Evolutionary conservation across 2,329 filamentous ascomycete species (phyloP).

Genomic region (Herpomyces periplanetae): DNA sequence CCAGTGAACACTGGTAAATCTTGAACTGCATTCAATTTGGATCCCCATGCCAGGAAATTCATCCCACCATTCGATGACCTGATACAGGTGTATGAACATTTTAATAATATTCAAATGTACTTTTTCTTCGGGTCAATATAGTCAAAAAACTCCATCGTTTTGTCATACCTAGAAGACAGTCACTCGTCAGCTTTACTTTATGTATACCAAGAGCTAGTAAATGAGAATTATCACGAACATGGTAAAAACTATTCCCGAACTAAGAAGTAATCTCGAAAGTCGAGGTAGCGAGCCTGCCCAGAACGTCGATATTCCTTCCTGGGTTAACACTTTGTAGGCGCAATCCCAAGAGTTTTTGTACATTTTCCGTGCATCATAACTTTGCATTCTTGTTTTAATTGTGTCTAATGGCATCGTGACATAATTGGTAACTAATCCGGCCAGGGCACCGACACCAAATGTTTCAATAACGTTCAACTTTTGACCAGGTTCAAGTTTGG

Average conservation of each 20-base stretch:
- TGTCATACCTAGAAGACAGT: conserved; percentile 27
- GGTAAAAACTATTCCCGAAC: conserved; percentile 90
- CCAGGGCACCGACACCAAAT: conserved; percentile 57
- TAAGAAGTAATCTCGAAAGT: conserved; percentile 28
- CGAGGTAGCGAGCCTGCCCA: conserved; percentile 77
- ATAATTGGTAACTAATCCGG: conserved; percentile 63
- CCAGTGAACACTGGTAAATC: too few species aligned
- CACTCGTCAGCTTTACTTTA: conserved; percentile 2
- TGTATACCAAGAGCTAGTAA: not conserved
- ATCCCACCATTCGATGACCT: too few species aligned
- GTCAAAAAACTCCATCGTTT: conserved; percentile 61
- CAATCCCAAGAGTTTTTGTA: conserved; percentile 72
- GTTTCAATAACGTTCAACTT: conserved; percentile 60
- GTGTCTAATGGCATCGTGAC: conserved; percentile 39
- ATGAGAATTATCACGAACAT: conserved; percentile 15
- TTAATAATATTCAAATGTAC: too few species aligned
- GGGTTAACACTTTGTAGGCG: conserved; percentile 38
- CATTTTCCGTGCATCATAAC: conserved; percentile 33
- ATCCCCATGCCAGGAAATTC: too few species aligned
- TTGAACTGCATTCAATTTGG: too few species aligned
- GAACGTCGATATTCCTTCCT: conserved; percentile 59
- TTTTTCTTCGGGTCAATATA: conserved; percentile 37
- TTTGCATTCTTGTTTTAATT: conserved; percentile 93
- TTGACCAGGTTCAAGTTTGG: conserved; percentile 70
- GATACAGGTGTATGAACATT: too few species aligned